These are phyloP conservation scores for Mentha longifolia DNA, from an alignment of 257 asterid species.

Conservation along the genomic window DNA sequence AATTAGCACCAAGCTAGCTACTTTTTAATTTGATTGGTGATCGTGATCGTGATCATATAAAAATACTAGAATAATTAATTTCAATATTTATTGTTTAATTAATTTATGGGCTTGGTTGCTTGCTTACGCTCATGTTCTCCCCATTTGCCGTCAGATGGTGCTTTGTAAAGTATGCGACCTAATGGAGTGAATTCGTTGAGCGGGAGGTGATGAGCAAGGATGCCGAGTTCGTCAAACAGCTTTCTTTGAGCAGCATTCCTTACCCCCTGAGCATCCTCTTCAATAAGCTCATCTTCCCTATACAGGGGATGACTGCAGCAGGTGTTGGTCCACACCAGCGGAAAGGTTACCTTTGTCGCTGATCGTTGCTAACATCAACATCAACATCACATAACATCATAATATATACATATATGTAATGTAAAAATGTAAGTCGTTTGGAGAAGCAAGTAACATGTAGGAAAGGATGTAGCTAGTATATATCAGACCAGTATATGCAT, in stretches of 20 bases:
- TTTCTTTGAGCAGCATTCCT: constrained; percentile 95
- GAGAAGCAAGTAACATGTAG: too few relatives aligned
- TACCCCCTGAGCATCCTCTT: constrained; percentile 76
- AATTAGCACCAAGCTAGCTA: too few relatives aligned
- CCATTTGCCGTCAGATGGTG: constrained; percentile 97
- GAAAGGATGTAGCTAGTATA: too few relatives aligned
- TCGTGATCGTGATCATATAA: too few relatives aligned
- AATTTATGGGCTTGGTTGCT: too few relatives aligned
- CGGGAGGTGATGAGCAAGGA: constrained; percentile 74
- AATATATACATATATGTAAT: too few relatives aligned
- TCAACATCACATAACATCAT: too few relatives aligned
- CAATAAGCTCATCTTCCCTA: constrained; percentile 82
- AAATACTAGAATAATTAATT: too few relatives aligned
- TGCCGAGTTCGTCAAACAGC: constrained; percentile 91
- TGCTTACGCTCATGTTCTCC: constrained; percentile 91
- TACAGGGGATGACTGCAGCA: constrained; percentile 96
- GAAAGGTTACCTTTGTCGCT: constrained; percentile 91
- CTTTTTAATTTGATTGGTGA: too few relatives aligned
- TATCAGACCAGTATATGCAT: too few relatives aligned
- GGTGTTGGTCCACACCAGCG: constrained; percentile 97
- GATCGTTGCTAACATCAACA: constrained; percentile 68
- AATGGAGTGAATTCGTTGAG: constrained; percentile 70
- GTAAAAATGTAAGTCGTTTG: too few relatives aligned
- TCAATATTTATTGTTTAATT: too few relatives aligned
- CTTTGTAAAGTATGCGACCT: constrained; percentile 92